phyloP scores from a whole-genome alignment of 345 rosid species.

The Hibiscus syriacus region DNA sequence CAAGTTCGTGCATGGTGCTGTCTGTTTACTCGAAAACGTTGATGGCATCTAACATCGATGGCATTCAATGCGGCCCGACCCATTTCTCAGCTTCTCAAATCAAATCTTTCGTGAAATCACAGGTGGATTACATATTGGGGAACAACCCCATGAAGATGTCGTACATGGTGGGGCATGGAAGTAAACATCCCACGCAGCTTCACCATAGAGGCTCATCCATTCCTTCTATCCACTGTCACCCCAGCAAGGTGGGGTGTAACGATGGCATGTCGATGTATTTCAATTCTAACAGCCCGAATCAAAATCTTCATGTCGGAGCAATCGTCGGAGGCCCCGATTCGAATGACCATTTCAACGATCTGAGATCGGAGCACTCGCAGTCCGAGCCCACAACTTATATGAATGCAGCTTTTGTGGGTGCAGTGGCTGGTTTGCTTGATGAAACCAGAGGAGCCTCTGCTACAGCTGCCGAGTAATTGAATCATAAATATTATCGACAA shows the following conservation, averaged over 20 bases:
- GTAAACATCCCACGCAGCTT: conserved; percentile 46
- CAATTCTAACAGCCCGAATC: conserved; percentile 39
- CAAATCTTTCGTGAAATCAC: conserved; percentile 57
- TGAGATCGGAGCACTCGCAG: conserved; percentile 53
- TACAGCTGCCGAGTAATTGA: not conserved
- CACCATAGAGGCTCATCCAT: conserved; percentile 82
- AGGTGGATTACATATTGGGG: conserved; percentile 78
- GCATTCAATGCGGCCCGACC: conserved; percentile 58
- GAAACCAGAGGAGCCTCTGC: conserved; percentile 8
- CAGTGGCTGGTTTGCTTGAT: conserved; percentile 42
- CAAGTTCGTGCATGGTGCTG: conserved; percentile 52
- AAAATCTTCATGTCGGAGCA: conserved; percentile 64
- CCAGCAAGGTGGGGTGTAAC: conserved; percentile 43
- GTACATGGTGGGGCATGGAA: conserved; percentile 74
- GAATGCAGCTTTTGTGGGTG: conserved; percentile 57
- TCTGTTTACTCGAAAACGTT: conserved; percentile 50
- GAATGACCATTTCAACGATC: conserved; percentile 39
- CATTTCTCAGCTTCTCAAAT: conserved; percentile 59
- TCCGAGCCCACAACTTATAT: conserved; percentile 63
- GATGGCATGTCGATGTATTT: conserved; percentile 42
- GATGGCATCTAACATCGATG: conserved; percentile 23
- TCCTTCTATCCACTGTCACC: conserved; percentile 40
- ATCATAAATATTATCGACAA: not conserved
- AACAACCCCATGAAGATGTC: conserved; percentile 73
- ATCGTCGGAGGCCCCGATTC: conserved; percentile 78